phyloP scores from a whole-genome alignment of 2,329 filamentous ascomycete species.

The Penicillium sp. region DNA sequence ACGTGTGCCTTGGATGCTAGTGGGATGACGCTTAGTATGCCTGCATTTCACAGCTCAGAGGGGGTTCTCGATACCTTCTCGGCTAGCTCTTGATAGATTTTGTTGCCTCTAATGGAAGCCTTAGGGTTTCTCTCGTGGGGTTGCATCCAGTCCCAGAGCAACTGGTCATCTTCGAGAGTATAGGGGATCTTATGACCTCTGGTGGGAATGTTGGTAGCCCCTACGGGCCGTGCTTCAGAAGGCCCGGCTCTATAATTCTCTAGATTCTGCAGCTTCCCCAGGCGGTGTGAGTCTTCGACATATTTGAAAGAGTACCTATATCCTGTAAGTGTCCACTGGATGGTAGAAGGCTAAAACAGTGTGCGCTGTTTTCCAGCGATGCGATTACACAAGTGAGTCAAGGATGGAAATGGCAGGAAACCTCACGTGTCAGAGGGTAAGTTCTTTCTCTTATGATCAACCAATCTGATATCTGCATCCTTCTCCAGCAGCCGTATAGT shows the following conservation, averaged over 20 bases:
- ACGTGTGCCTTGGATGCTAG: too few species aligned
- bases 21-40: too few species aligned
- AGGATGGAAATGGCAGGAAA: too few species aligned
- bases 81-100: slow-evolving; percentile 41
- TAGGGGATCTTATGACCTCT: slow-evolving; percentile 29
- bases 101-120: slow-evolving; percentile 33
- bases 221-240: slow-evolving; percentile 38
- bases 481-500: slow-evolving; percentile 46
- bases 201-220: slow-evolving; percentile 33
- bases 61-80: too few species aligned
- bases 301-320: too few species aligned
- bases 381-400: too few species aligned
- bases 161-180: slow-evolving; percentile 39
- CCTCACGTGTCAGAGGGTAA: slow-evolving; percentile 44
- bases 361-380: too few species aligned
- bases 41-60: too few species aligned
- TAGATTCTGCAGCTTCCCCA: too few species aligned
- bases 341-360: too few species aligned
- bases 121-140: slow-evolving; percentile 26
- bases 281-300: too few species aligned
- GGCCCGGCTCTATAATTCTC: slow-evolving; percentile 44
- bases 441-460: slow-evolving; percentile 49
- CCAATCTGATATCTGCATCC: slow-evolving; percentile 50
- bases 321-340: too few species aligned
- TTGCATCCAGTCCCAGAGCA: slow-evolving; percentile 39